Evolutionary conservation across 1,284 basidiomycete species (phyloP), one percentile per base, ranked within the genome.

Genomic region (Malassezia caprae): DNA sequence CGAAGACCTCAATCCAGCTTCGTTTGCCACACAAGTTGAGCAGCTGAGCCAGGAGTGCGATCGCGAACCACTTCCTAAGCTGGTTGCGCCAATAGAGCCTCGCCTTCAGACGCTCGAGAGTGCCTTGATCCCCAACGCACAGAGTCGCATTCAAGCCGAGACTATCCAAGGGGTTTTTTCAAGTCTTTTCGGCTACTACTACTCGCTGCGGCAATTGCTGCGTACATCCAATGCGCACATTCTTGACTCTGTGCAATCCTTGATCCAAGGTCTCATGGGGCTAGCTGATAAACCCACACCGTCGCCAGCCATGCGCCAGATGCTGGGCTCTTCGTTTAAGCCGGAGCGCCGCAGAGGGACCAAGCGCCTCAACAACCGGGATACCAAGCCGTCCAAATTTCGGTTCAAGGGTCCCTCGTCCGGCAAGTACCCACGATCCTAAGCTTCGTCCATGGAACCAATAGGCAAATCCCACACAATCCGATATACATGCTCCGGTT

Each of bases 1-100:
- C 53, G 82, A 85, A 67, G 78, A 81, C 12, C 67, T 86, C 11
- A 8, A 27, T 12, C 24, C 23, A 11, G 15, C 23, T 12, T 24
- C 23, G 5, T 17, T 43, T 26, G 41, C 23, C 15, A 6, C 27
- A 2, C 7, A 43, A 13, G 41, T 43, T 3, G 24, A 27, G 2
- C 24, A 43, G 13, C 27, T 43, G 12, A 24, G 24, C 27, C 21
- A 43, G 24, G 24, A 43, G 4, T 7, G 7, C 4, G 41, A 43
- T 11, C 41, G 8, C 4, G 37, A 17, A 7, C 37, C 37, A 10
- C 37, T 21, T 39, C 19, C 37, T 12, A 21, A 12, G 17, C 19
- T 39, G 17, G 19, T 39, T 12, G 37, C 37, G 3, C 37, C 37
- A 8, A 39, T 39, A 1, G 37, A 12, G 37, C 15, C 37, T 8